Conservation (phyloP, 2,329 filamentous ascomycete species). For the Pezicula neosporulosa region DNA sequence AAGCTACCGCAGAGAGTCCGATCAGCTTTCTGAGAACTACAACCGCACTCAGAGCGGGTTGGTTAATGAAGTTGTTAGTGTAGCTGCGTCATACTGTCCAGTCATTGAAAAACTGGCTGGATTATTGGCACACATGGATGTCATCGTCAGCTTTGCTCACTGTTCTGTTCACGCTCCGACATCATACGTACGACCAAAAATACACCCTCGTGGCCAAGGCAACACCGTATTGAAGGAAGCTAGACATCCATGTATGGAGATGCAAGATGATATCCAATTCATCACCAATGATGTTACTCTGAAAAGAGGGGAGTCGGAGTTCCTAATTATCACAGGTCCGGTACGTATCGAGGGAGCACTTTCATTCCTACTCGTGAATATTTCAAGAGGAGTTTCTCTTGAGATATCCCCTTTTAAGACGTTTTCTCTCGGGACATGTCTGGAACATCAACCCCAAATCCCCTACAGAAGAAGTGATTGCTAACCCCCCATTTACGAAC, state of each 20-base stretch:
- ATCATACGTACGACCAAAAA: slow-evolving; percentile 85
- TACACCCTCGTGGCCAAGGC: slow-evolving; percentile 83
- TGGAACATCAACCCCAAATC: too few species aligned
- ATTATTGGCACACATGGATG: slow-evolving; percentile 88
- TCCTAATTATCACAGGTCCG: slow-evolving; percentile 93
- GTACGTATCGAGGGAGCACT: too few species aligned
- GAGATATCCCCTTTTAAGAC: too few species aligned
- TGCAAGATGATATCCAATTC: slow-evolving; percentile 97
- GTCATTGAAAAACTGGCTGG: slow-evolving; percentile 86
- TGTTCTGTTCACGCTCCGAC: slow-evolving; percentile 89
- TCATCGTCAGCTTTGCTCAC: slow-evolving; percentile 91
- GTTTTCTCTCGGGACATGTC: too few species aligned
- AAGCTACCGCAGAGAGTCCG: slow-evolving; percentile 80
- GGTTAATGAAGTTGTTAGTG: slow-evolving; percentile 87
- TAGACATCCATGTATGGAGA: slow-evolving; percentile 95
- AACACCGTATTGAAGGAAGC: slow-evolving; percentile 90
- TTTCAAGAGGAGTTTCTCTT: too few species aligned
- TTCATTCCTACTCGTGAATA: too few species aligned
- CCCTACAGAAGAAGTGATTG: too few species aligned
- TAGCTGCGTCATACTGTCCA: slow-evolving; percentile 91
- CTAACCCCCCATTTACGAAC: too few species aligned
- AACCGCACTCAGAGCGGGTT: slow-evolving; percentile 90
- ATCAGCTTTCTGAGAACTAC: slow-evolving; percentile 91
- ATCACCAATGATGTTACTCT: slow-evolving; percentile 96
- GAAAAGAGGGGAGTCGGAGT: slow-evolving; percentile 72